Base-by-base conservation (phyloP, 2,329 filamentous ascomycete genomes). In the Cladosporium cucumerinum region DNA sequence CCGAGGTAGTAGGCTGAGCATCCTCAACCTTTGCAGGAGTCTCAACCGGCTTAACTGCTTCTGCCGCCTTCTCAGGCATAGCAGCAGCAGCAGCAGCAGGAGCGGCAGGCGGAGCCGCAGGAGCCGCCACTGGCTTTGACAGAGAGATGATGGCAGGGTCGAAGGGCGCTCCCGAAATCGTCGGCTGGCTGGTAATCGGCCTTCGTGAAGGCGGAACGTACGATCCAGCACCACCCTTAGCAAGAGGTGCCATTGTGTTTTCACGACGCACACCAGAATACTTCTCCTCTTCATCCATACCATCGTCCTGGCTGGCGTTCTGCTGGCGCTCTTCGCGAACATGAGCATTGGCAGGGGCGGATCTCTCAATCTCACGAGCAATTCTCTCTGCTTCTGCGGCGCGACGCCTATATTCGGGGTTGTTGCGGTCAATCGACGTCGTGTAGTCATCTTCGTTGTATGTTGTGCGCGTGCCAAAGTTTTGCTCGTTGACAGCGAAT, bases 381-480 rank as follows among this genome's bases (percentile, higher is more conserved):
- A 94, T 91, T 70, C 85, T 89, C 25, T 93, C 92, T 2, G 93
- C 95, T 39, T 88, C 86, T 3, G 90, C 92, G 71, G 90, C 84
- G 69, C 89, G 87, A 76, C 92, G 87, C 68, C 86, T 88, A 78
- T 96, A 97, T 62, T 89, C 84, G 1, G 95, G 93, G 71, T 96
- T 88, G 68, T 79, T 90, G 73, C 88, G 92, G 78, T 99, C 87
- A 73, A 99, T 96, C 48, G 86, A 81, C 11, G 95, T 99, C 1
- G 95, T 99, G 80, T 99, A 99, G 51, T 95, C 87, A 71, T 91
- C 93, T 78, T 98, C 95, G 73, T 98, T 88, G 75, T 98, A 99
- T 72, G 93, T 92, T 61, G 90, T 95, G 78, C 87, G 92, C 46
- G 96, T 80, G 39, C 95, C 95, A 74, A 97, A 98, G 32, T 92